phyloP scores from a whole-genome alignment of 2,329 filamentous ascomycete genomes.

The Neopestalotiopsis sp. region DNA sequence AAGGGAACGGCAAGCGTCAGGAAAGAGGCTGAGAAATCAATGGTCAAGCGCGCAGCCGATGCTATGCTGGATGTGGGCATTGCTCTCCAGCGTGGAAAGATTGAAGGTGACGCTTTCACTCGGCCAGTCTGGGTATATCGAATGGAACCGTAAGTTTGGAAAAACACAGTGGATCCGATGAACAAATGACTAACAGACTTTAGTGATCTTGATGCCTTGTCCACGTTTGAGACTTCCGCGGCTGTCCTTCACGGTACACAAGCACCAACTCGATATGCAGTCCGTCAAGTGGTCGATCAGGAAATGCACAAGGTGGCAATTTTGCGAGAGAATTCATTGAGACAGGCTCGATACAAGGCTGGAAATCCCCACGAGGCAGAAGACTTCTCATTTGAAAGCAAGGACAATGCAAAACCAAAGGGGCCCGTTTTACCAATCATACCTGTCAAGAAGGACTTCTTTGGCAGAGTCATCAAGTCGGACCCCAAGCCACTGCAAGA shows the following conservation, averaged over 20 bases:
- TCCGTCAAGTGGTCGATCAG: constrained; percentile 91
- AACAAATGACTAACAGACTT: constrained; percentile 16
- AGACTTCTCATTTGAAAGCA: constrained; percentile 40
- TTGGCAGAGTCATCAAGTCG: constrained; percentile 42
- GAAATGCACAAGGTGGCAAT: constrained; percentile 79
- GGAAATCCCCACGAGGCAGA: constrained; percentile 42
- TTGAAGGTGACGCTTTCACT: constrained; percentile 70
- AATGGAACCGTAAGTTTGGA: constrained; percentile 82
- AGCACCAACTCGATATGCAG: constrained; percentile 84
- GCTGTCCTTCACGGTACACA: constrained; percentile 60
- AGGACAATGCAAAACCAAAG: constrained; percentile 45
- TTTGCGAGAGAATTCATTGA: constrained; percentile 68
- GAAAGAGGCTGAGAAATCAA: constrained; percentile 81
- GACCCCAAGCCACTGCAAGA: constrained; percentile 39
- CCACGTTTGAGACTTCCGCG: constrained; percentile 73
- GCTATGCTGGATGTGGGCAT: constrained; percentile 86
- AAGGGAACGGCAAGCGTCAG: constrained; percentile 81
- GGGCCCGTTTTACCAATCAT: constrained; percentile 38
- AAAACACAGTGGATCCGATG: not conserved
- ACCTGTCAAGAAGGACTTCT: constrained; percentile 46
- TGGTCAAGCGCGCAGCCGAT: constrained; percentile 80
- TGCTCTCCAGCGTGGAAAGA: constrained; percentile 77
- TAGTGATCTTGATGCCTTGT: constrained; percentile 77
- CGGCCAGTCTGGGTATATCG: constrained; percentile 85
- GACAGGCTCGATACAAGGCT: constrained; percentile 69